phyloP scores from a whole-genome alignment of 2,329 filamentous ascomycete species.

The Didymella pomorum region DNA sequence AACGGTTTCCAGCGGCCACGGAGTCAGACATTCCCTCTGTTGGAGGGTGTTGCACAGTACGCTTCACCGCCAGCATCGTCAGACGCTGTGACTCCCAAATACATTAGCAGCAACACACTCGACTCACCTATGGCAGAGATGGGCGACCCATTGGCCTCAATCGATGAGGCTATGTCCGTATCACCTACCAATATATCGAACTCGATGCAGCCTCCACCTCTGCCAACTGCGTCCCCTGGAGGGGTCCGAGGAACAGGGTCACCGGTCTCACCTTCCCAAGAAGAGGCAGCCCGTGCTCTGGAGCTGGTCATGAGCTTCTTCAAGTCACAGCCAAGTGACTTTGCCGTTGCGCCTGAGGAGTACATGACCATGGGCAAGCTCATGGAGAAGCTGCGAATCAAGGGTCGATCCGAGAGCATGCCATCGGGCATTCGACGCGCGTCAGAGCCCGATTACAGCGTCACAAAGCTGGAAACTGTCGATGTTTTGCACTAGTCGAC shows the following conservation, averaged over 20 bases:
- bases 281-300: constrained; percentile 83
- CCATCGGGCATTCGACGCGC: constrained; percentile 45
- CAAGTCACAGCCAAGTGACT: constrained; percentile 71
- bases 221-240: constrained; percentile 50
- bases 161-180: constrained; percentile 53
- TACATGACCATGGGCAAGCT: constrained; percentile 80
- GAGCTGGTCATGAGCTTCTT: constrained; percentile 85
- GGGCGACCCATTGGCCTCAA: constrained; percentile 47
- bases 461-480: constrained; percentile 42
- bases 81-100: constrained; percentile 66
- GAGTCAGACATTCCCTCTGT: constrained; percentile 84
- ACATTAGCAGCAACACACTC: constrained; percentile 56
- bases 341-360: constrained; percentile 79
- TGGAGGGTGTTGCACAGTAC: constrained; percentile 68
- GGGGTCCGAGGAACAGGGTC: constrained; percentile 43
- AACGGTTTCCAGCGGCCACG: constrained; percentile 76
- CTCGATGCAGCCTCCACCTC: constrained; percentile 57
- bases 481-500: constrained; percentile 40
- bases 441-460: constrained; percentile 45
- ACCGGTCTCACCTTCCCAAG: constrained; percentile 73
- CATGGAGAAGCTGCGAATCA: constrained; percentile 83
- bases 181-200: constrained; percentile 48
- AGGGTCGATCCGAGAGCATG: constrained; percentile 57
- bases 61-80: constrained; percentile 60
- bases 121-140: constrained; percentile 62